phyloP scores from a whole-genome alignment of 345 rosid genomes.

The Melastoma malabathricum region DNA sequence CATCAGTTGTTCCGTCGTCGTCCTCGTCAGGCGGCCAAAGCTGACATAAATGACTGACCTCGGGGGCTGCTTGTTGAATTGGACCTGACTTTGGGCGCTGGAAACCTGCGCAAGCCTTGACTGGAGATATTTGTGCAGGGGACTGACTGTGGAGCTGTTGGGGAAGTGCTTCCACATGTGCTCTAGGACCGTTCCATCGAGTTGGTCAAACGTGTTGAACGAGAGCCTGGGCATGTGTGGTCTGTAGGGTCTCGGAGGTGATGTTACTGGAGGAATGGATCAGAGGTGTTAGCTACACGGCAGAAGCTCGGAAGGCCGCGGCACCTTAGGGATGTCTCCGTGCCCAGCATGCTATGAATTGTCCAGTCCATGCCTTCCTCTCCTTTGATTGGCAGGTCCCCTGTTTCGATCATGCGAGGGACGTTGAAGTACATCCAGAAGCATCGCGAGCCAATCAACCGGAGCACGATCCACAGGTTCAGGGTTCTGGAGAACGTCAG shows the following conservation, averaged over 20 bases:
- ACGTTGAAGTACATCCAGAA: slow-evolving; percentile 22
- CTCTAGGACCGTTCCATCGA: no score
- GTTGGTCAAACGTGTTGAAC: slow-evolving; percentile 6
- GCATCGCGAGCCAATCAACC: slow-evolving; percentile 18
- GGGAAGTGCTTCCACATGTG: no score
- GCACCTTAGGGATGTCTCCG: slow-evolving; percentile 18
- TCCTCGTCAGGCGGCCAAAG: slow-evolving; percentile 25
- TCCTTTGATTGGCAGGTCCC: slow-evolving; percentile 1
- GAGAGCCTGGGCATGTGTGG: slow-evolving; percentile 11
- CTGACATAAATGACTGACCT: slow-evolving; percentile 29
- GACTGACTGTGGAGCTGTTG: no score
- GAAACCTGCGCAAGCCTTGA: not conserved
- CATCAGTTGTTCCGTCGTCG: slow-evolving; percentile 15
- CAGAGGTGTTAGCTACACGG: slow-evolving; percentile 3
- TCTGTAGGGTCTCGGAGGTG: not conserved
- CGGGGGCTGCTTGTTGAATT: slow-evolving; percentile 16
- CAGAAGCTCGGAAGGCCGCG: slow-evolving; percentile 30
- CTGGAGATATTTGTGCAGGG: not conserved
- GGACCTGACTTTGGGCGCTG: not conserved
- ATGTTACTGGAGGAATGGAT: slow-evolving; percentile 5
- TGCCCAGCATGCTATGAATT: slow-evolving; percentile 10
- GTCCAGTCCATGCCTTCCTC: slow-evolving; percentile 10
- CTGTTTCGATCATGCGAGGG: slow-evolving; percentile 12
- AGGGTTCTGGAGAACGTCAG: slow-evolving; percentile 20
- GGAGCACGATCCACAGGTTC: slow-evolving; percentile 22